Evolutionary conservation across 176 grass and related monocot species (phyloP), one percentile per base, ranked within the genome.

Genomic region (Oryza coarctata): DNA sequence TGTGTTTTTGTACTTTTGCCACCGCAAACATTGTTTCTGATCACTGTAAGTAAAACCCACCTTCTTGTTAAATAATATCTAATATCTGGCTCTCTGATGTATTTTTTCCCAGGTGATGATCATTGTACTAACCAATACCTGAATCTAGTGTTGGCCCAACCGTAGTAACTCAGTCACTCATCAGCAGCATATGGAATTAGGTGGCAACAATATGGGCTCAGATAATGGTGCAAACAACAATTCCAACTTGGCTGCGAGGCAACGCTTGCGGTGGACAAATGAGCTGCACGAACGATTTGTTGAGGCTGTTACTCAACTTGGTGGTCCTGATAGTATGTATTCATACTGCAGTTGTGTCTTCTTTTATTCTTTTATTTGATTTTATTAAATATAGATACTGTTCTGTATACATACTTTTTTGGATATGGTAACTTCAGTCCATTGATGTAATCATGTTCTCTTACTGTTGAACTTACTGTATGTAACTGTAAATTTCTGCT

Each of bases 221-320:
- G 80, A 61, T 70, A 82, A 91, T 67, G 89, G 65, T 75, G 84
- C 41, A 58, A 90, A 76, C 69, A 90, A 71, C 65, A 95, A 82
- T 65, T 0, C 71, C 63, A 94, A 83, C 82, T 69, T 82, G 57
- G 71, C 90, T 79, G 86, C 89, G 2, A 92, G 96, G 26, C 96
- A 99, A 85, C 93, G 96, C 27, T 88, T 99, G 73, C 91, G 93
- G 62, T 99, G 96, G 96, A 99, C 96, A 70, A 82, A 94, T 76
- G 96, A 99, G 66, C 84, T 99, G n/a, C 96, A 99, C 40, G 86
- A 95, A 64, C 89, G 52, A 77, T 99, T 99, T 92, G 93, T 99
- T 6, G 91, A 90, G 76, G 93, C 96, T 34, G 93, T 99, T 76
- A 85, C 96, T 78, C 93, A 99, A 45, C 96, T 99, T 84, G 96